A percentile compares a stretch with the other conserved stretches of the same genome.
These are phyloP conservation scores for Nakaseomyces glabratus DNA, from an alignment of 1,139 yeast species.

Conservation along the genomic window DNA sequence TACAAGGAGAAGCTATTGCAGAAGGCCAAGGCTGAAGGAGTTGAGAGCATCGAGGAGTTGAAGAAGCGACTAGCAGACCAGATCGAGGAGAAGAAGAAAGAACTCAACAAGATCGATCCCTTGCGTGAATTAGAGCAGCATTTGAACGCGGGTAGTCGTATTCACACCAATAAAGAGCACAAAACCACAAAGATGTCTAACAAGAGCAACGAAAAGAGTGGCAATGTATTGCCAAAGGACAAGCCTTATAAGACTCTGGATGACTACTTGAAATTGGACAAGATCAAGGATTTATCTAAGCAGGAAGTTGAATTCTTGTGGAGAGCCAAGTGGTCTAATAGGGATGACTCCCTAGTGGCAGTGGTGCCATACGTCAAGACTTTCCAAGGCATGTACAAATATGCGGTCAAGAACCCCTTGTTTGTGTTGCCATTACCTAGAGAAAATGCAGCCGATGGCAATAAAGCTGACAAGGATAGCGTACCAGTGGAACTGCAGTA, in stretches of 20 bases:
- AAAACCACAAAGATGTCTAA: constrained; percentile 5
- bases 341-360: constrained; percentile 58
- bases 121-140: constrained; percentile 54
- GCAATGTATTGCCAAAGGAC: constrained; percentile 38
- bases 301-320: constrained; percentile 75
- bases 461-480: constrained; percentile 28
- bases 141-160: constrained; percentile 8
- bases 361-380: constrained; percentile 42
- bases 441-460: constrained; percentile 19
- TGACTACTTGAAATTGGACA: constrained; percentile 62
- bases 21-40: constrained; percentile 39
- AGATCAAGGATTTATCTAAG: constrained; percentile 45
- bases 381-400: constrained; percentile 51
- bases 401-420: constrained; percentile 67
- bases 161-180: constrained; percentile 21
- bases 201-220: constrained; percentile 28
- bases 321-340: constrained; percentile 73
- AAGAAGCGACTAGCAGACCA: constrained; percentile 54
- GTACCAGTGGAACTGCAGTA: constrained; percentile 64
- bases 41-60: constrained; percentile 48
- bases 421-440: constrained; percentile 66
- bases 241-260: constrained; percentile 62
- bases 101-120: constrained; percentile 59
- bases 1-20: constrained; percentile 39
- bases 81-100: constrained; percentile 47